A percentile compares a stretch with the other conserved stretches of the same genome.
Conservation (phyloP, 2,329 filamentous ascomycete species). For the Claviceps africana region DNA sequence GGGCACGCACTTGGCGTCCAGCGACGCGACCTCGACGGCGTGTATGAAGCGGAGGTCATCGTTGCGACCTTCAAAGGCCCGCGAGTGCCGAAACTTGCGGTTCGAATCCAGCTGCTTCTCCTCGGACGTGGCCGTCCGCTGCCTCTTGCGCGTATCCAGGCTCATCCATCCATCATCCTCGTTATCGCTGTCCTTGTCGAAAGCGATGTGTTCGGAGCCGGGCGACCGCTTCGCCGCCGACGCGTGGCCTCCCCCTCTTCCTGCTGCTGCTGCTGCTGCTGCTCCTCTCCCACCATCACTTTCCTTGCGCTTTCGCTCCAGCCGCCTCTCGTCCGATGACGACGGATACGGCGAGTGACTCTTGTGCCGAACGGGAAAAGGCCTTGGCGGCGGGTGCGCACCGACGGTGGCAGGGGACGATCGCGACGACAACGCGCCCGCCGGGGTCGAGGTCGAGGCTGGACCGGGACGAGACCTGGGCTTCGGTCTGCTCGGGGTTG, state of each 20-base stretch:
- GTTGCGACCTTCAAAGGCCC: slow-evolving; percentile 29
- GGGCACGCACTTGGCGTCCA: slow-evolving; percentile 35
- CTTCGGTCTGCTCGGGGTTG: slow-evolving; percentile 24
- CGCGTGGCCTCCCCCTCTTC: slow-evolving; percentile 7
- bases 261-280: neutral
- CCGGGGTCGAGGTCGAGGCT: slow-evolving; percentile 1
- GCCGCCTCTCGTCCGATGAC: slow-evolving; percentile 23
- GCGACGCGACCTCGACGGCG: slow-evolving; percentile 40
- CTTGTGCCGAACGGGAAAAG: slow-evolving; percentile 21
- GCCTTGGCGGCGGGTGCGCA: slow-evolving; percentile 27
- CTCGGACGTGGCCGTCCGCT: slow-evolving; percentile 27
- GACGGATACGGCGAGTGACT: slow-evolving; percentile 30
- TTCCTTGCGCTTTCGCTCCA: slow-evolving; percentile 36
- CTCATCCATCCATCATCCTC: slow-evolving; percentile 40
- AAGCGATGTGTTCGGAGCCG: slow-evolving; percentile 33
- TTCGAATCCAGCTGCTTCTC: slow-evolving; percentile 31
- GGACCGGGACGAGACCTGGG: slow-evolving; percentile 17
- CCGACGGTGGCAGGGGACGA: slow-evolving; percentile 13
- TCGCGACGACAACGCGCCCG: slow-evolving; percentile 13
- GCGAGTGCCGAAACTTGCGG: slow-evolving; percentile 30
- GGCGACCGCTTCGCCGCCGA: slow-evolving; percentile 24
- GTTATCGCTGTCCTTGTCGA: slow-evolving; percentile 36
- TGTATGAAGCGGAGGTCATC: slow-evolving; percentile 38
- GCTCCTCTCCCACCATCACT: slow-evolving; percentile 5
- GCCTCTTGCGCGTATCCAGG: slow-evolving; percentile 33